Conservation (phyloP, 768 basidiomycete genomes). For the Suillus ampliporus region DNA sequence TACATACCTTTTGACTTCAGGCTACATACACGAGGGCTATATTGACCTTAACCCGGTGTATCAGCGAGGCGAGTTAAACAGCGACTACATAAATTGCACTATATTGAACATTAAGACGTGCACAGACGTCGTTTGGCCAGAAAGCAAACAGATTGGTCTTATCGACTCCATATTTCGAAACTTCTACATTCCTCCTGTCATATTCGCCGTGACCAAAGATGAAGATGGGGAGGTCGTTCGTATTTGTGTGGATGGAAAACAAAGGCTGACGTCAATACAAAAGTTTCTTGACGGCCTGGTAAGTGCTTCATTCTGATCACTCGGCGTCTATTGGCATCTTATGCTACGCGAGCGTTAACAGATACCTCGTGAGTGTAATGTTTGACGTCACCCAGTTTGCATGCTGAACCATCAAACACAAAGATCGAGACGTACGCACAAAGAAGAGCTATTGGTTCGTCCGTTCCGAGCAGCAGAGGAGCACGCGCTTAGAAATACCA, state of each 20-base stretch:
- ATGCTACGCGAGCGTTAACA: slow-evolving; percentile 27
- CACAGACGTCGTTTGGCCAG: slow-evolving; percentile 79
- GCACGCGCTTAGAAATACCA: slow-evolving; percentile 57
- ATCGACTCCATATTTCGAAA: slow-evolving; percentile 60
- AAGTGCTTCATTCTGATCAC: slow-evolving; percentile 16
- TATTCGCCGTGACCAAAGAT: slow-evolving; percentile 50
- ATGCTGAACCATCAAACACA: slow-evolving; percentile 23
- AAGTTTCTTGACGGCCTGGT: slow-evolving; percentile 54
- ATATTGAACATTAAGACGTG: slow-evolving; percentile 1
- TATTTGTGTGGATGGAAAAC: slow-evolving; percentile 60
- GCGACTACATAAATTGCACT: background rate
- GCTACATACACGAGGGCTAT: slow-evolving; percentile 66
- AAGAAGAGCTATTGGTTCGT: slow-evolving; percentile 72
- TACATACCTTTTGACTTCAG: background rate
- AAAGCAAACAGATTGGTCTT: slow-evolving; percentile 62
- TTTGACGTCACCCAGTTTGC: slow-evolving; percentile 10
- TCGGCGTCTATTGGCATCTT: slow-evolving; percentile 4
- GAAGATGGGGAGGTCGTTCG: slow-evolving; percentile 46
- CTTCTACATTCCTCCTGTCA: slow-evolving; percentile 56
- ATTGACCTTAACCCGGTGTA: slow-evolving; percentile 77
- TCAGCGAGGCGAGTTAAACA: slow-evolving; percentile 60
- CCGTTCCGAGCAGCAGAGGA: slow-evolving; percentile 49
- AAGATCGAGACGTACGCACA: slow-evolving; percentile 61
- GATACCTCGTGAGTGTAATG: slow-evolving; percentile 57
- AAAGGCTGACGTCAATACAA: slow-evolving; percentile 53